phyloP scores from a whole-genome alignment of 257 asterid genomes.

The Misopates orontium region DNA sequence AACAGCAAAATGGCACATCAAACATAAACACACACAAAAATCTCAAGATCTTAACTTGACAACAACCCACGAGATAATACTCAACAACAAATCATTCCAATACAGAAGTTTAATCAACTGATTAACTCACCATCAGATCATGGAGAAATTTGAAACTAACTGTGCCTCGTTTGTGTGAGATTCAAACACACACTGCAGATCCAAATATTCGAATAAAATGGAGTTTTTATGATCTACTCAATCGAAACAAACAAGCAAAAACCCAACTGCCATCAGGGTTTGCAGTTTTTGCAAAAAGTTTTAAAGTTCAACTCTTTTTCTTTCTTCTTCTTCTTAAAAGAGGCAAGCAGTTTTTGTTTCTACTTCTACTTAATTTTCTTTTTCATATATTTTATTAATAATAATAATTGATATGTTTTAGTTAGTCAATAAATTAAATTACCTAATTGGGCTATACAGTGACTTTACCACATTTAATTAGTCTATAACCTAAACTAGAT shows the following conservation, averaged over 20 bases:
- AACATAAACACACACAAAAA: background rate
- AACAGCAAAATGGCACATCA: background rate
- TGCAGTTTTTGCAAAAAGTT: background rate
- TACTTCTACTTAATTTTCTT: too few relatives aligned
- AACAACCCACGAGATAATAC: too few relatives aligned
- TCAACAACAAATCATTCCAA: background rate
- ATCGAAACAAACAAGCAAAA: background rate
- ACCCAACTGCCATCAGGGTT: background rate
- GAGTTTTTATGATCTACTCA: background rate
- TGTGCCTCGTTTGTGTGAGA: constrained; percentile 1
- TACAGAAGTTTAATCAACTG: constrained; percentile 3
- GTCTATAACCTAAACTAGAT: too few relatives aligned
- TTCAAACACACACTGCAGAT: background rate
- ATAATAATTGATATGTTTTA: too few relatives aligned
- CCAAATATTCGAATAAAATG: background rate
- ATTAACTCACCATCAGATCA: constrained; percentile 13
- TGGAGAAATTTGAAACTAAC: background rate
- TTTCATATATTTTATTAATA: too few relatives aligned
- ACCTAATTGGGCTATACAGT: too few relatives aligned
- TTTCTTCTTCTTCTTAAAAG: background rate
- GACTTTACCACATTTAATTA: too few relatives aligned
- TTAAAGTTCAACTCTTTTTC: background rate
- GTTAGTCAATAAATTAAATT: too few relatives aligned
- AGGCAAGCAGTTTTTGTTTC: background rate
- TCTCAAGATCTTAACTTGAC: too few relatives aligned